These are phyloP conservation scores for Paralagenidium karlingii DNA, from an alignment of 352 stramenopile species.

Conservation along the genomic window DNA sequence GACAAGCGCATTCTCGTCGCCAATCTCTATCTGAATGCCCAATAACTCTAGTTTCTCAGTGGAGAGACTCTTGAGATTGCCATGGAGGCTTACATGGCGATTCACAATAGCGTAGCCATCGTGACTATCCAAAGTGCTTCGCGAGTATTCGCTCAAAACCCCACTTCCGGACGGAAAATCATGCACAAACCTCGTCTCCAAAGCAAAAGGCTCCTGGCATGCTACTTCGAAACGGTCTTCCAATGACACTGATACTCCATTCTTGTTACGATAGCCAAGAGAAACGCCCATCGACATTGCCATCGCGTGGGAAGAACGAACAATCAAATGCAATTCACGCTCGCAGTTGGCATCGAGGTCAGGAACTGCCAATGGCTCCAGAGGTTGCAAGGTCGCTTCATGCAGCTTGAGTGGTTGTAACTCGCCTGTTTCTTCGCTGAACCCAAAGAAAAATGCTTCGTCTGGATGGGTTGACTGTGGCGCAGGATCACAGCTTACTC, in stretches of 20 bases:
- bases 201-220: conserved; percentile 44
- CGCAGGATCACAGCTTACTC: conserved; percentile 32
- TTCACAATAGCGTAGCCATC: no score
- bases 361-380: conserved; percentile 20
- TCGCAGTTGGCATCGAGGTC: conserved; percentile 26
- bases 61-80: no score
- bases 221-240: conserved; percentile 52
- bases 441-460: conserved; percentile 50
- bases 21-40: no score
- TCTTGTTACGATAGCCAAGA: conserved; percentile 54
- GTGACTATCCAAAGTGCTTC: no score
- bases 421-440: conserved; percentile 8
- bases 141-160: no score
- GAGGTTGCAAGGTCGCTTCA: conserved; percentile 34
- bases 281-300: conserved; percentile 26
- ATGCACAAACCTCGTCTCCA: conserved; percentile 41
- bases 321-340: conserved; percentile 34
- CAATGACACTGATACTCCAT: conserved; percentile 40
- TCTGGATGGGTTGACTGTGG: conserved; percentile 19
- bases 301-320: conserved; percentile 30
- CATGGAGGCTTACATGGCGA: no score
- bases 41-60: no score
- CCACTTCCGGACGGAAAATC: conserved; percentile 42
- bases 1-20: no score
- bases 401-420: conserved; percentile 30